Conservation (phyloP, 768 basidiomycete species). For the Pisolithus sp. region DNA sequence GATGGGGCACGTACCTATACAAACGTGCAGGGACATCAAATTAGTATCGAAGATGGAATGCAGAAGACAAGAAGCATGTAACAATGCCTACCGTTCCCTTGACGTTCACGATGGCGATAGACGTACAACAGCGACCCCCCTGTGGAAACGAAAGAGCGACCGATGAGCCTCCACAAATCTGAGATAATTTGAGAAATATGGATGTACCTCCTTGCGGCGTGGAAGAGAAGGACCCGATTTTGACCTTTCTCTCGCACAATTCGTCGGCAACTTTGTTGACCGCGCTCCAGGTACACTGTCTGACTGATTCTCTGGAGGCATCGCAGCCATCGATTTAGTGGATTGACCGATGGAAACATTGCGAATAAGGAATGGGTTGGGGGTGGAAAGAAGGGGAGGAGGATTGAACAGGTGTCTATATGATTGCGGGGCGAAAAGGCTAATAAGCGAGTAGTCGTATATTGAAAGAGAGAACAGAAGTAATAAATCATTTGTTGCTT, state of each 20-base stretch:
- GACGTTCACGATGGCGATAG: constrained; percentile 34
- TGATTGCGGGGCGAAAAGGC: neutral
- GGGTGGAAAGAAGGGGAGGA: constrained; percentile 13
- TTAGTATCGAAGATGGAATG: neutral
- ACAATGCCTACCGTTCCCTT: constrained; percentile 56
- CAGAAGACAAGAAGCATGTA: neutral
- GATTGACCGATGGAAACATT: constrained; percentile 53
- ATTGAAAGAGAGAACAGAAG: neutral
- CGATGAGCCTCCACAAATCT: constrained; percentile 20
- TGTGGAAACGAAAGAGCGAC: constrained; percentile 23
- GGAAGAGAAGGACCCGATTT: constrained; percentile 91
- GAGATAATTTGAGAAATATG: constrained; percentile 24
- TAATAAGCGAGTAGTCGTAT: neutral
- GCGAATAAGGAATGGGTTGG: constrained; percentile 14
- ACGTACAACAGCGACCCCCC: constrained; percentile 93
- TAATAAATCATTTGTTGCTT: too few species aligned
- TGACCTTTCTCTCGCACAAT: constrained; percentile 78
- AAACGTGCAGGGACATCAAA: constrained; percentile 4
- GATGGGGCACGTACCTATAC: constrained; percentile 79
- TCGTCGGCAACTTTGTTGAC: constrained; percentile 79
- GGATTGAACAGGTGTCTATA: constrained; percentile 28
- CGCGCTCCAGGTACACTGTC: constrained; percentile 71
- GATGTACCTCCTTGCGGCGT: constrained; percentile 85
- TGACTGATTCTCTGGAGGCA: constrained; percentile 68
- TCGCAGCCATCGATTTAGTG: constrained; percentile 79